Evolutionary conservation across 768 basidiomycete species (phyloP), one percentile per base, ranked within the genome.

Genomic region (Podaxis carcinomalis): DNA sequence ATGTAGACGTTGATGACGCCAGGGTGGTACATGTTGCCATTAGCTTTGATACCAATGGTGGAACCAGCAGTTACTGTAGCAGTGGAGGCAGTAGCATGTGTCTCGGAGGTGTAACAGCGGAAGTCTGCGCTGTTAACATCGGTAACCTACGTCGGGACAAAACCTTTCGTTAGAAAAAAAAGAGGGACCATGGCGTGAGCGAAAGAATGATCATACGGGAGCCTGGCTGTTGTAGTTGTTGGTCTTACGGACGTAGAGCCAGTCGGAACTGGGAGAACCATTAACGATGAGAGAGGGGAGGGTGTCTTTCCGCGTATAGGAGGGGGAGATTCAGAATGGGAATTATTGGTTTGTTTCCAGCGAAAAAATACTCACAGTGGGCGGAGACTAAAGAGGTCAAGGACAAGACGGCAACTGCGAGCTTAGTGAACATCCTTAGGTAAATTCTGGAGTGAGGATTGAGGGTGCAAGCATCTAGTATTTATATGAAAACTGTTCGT

Each of bases 91-190:
- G 75, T 76, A 4, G 76, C 74, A 27, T 68, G 59, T 11, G 75
- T 77, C 56, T 68, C 64, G 2, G 77, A 76, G 59, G 73, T 76
- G 68, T 83, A 80, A 71, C 80, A 83, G 39, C 79, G 72, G 68
- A 83, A 74, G 58, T 81, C 79, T n/a, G 69, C 51, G 63, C 77
- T 79, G 46, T 69, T 79, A 39, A 82, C 80, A 62, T 81, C 77
- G 28, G 75, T 77, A 28, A 82, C 78, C 77, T 78, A 51, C 5
- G 21, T 10, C 16, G 14, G 2, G 27, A 2, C 23, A 14, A 46
- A 53, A 19, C 28, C 44, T 27, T 27, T 1, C 27, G 1, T 36
- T 4, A 27, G 37, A 14, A 36, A 13, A 14, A 14, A 49, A 28
- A 39, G 9, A 32, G 32, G 32, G 23, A 23, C 23, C 3, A 21